Evolutionary conservation across 345 rosid species (phyloP).

Genomic region (Dovyalis caffra): DNA sequence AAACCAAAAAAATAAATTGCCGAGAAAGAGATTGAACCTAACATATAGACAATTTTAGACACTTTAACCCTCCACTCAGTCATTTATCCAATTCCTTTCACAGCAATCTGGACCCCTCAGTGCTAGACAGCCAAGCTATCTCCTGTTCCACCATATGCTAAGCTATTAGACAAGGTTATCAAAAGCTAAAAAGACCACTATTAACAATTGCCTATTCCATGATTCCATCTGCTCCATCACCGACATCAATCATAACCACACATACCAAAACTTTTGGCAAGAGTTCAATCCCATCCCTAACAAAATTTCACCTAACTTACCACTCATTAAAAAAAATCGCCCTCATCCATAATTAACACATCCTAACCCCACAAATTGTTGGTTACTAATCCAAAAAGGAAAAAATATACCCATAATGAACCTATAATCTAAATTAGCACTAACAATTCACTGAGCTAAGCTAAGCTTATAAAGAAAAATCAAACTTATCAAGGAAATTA

Average conservation of each 20-base stretch:
- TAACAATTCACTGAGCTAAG: not conserved
- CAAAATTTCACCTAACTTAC: not conserved
- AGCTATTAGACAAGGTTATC: conserved; percentile 4
- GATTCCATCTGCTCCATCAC: conserved; percentile 11
- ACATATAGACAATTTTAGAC: not conserved
- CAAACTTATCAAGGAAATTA: not conserved
- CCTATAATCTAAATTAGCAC: not conserved
- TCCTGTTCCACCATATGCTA: not conserved
- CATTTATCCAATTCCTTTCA: not conserved
- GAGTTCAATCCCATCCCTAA: not conserved
- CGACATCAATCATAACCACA: conserved; percentile 10
- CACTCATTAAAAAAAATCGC: too few species aligned
- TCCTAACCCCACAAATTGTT: not conserved
- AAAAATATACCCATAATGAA: not conserved
- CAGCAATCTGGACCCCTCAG: not conserved
- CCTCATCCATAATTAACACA: too few species aligned
- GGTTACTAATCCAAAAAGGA: not conserved
- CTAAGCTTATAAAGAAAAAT: not conserved
- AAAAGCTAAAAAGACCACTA: not conserved
- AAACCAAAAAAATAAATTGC: not conserved
- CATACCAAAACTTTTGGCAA: not conserved
- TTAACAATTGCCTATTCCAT: not conserved
- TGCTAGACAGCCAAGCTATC: conserved; percentile 8
- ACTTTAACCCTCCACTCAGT: not conserved
- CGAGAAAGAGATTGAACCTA: not conserved